These are phyloP conservation scores for Diaporthe velutina DNA, from an alignment of 2,329 filamentous ascomycete genomes.

Conservation along the genomic window DNA sequence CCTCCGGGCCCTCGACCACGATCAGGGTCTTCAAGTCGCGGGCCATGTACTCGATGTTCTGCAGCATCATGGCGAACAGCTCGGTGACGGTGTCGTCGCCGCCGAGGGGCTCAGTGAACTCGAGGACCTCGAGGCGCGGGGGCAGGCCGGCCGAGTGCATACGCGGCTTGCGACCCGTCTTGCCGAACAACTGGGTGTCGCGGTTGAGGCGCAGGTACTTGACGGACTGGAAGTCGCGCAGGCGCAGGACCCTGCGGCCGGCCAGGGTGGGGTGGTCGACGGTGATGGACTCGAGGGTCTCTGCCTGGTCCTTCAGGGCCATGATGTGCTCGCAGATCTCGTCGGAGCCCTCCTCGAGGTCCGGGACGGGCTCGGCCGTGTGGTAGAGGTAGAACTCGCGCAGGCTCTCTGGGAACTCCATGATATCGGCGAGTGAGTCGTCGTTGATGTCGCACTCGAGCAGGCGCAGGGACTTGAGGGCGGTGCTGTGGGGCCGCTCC, in stretches of 20 bases:
- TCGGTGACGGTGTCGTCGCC: conserved; percentile 62
- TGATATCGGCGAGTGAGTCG: conserved; percentile 54
- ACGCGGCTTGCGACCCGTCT: conserved; percentile 57
- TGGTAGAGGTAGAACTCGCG: conserved; percentile 63
- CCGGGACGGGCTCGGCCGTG: conserved; percentile 52
- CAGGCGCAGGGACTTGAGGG: conserved; percentile 57
- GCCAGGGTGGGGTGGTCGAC: conserved; percentile 58
- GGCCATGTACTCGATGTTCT: conserved; percentile 54
- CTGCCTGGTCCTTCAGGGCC: conserved; percentile 55
- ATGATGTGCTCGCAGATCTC: conserved; percentile 61
- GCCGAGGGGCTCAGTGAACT: conserved; percentile 60
- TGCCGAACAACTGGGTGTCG: conserved; percentile 64
- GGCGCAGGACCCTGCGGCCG: conserved; percentile 55
- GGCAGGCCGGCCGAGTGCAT: conserved; percentile 61
- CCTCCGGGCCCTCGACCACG: conserved; percentile 48
- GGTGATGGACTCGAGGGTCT: conserved; percentile 59
- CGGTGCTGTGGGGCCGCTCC: conserved; percentile 61
- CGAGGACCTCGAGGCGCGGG: conserved; percentile 58
- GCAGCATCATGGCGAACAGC: conserved; percentile 56
- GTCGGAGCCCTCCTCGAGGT: conserved; percentile 61
- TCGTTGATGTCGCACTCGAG: conserved; percentile 66
- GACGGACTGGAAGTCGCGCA: conserved; percentile 58
- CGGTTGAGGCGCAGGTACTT: conserved; percentile 58
- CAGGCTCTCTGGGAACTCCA: conserved; percentile 59
- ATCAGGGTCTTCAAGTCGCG: conserved; percentile 54